These are phyloP conservation scores for Globisporangium takayamanum DNA, from an alignment of 352 stramenopile genomes.

Conservation along the genomic window DNA sequence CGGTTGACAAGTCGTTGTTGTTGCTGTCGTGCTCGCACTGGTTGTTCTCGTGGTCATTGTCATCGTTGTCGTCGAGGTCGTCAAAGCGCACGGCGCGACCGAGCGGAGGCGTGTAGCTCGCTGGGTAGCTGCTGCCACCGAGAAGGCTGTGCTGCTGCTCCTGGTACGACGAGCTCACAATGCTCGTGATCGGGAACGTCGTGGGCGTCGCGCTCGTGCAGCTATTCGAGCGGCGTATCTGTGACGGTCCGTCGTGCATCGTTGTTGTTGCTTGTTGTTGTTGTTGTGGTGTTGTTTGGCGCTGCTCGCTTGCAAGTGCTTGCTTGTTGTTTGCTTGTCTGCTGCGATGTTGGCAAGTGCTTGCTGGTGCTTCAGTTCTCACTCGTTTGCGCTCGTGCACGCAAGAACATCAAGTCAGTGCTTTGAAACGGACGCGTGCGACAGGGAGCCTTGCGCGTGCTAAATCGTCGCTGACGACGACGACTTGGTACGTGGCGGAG, in stretches of 20 bases:
- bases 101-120: conserved; percentile 8
- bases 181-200: conserved; percentile 2
- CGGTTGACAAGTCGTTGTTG: conserved; percentile 4
- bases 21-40: conserved; percentile 9
- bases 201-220: conserved; percentile 4
- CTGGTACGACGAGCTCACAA: conserved; percentile 14
- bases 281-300: neutral
- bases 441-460: neutral
- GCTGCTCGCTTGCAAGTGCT: neutral
- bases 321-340: conserved; percentile 1
- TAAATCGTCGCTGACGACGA: neutral
- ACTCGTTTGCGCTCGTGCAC: neutral
- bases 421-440: neutral
- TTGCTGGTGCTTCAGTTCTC: neutral
- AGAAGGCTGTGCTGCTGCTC: neutral
- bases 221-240: conserved; percentile 13
- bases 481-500: neutral
- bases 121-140: neutral
- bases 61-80: conserved; percentile 21
- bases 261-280: neutral
- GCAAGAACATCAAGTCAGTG: too few relatives aligned
- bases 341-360: neutral
- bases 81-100: conserved; percentile 12
- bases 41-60: conserved; percentile 3
- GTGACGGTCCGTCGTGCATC: neutral